A percentile compares a stretch with the other conserved stretches of the same genome.
These are phyloP conservation scores for Lasiosphaeria hispida DNA, from an alignment of 495 filamentous ascomycete genomes.

Conservation along the genomic window DNA sequence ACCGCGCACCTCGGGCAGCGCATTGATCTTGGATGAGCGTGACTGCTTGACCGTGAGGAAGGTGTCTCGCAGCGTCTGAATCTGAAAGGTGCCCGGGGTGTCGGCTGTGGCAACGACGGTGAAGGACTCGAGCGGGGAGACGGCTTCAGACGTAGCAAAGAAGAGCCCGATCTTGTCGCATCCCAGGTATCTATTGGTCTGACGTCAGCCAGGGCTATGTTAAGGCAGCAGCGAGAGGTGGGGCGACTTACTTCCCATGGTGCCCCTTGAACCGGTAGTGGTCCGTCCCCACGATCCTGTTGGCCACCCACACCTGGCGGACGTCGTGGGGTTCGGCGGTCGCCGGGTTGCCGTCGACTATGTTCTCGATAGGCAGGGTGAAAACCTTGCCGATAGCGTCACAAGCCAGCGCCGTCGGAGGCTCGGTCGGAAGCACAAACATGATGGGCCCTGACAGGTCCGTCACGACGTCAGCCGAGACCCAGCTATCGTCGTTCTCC, in stretches of 20 bases:
- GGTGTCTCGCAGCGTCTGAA: conserved; percentile 63
- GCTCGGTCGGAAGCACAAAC: conserved; percentile 68
- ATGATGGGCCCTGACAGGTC: conserved; percentile 86
- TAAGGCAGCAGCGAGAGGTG: neutral
- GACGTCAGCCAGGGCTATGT: neutral
- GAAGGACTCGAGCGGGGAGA: conserved; percentile 80
- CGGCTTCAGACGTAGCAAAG: conserved; percentile 72
- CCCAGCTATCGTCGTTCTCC: conserved; percentile 79
- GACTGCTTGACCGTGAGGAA: conserved; percentile 55
- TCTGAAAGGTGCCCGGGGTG: conserved; percentile 62
- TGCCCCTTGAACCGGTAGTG: conserved; percentile 79
- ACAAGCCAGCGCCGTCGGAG: conserved; percentile 70
- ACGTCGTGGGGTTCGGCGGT: conserved; percentile 94
- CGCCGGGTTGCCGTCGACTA: conserved; percentile 69
- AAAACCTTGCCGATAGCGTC: conserved; percentile 86
- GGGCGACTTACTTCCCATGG: conserved; percentile 67
- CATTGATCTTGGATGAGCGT: conserved; percentile 39
- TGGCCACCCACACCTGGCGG: conserved; percentile 92
- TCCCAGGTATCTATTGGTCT: conserved; percentile 57
- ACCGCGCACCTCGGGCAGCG: conserved; percentile 66
- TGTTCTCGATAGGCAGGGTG: conserved; percentile 73
- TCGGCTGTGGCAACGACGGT: conserved; percentile 61
- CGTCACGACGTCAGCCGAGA: conserved; percentile 68
- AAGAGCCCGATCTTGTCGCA: conserved; percentile 82
- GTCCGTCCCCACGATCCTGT: conserved; percentile 77